Evolutionary conservation across 345 rosid species (phyloP).

Genomic region (Firmiana major): DNA sequence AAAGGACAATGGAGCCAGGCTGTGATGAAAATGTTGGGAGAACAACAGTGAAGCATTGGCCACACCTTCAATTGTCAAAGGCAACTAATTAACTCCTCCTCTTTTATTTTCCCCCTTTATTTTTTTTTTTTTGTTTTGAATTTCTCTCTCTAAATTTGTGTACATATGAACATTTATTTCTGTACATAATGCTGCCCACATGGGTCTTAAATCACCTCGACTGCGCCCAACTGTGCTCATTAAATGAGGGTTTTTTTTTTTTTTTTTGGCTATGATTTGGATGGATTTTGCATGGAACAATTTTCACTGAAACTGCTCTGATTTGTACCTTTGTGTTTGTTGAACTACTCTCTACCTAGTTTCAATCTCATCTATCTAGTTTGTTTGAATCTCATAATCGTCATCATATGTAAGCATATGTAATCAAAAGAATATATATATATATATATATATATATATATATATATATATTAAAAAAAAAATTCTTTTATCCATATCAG

Average conservation of each 20-base stretch:
- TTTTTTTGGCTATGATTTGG: background rate
- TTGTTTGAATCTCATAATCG: too few relatives aligned
- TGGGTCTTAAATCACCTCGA: conserved; percentile 1
- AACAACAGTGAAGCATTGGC: background rate
- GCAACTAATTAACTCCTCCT: background rate
- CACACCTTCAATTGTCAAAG: background rate
- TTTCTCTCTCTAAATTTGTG: background rate
- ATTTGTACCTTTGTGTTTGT: background rate
- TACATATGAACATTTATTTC: conserved; percentile 1
- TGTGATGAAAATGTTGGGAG: conserved; percentile 3
- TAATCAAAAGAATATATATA: too few relatives aligned
- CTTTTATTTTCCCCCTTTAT: too few relatives aligned
- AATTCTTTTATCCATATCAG: too few relatives aligned
- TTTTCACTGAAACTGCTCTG: background rate
- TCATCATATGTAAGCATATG: background rate
- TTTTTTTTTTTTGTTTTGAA: background rate
- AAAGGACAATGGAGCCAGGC: conserved; percentile 12
- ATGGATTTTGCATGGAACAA: background rate
- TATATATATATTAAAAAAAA: too few relatives aligned
- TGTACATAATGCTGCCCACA: background rate
- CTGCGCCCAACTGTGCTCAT: background rate
- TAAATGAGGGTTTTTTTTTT: background rate
- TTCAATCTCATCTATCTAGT: background rate
- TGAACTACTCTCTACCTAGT: background rate
- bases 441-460: too few relatives aligned